Percentiles rank a stretch among this genome's conserved stretches.
Evolutionary conservation across 345 rosid genomes (phyloP).

Genomic region (Excoecaria agallocha): DNA sequence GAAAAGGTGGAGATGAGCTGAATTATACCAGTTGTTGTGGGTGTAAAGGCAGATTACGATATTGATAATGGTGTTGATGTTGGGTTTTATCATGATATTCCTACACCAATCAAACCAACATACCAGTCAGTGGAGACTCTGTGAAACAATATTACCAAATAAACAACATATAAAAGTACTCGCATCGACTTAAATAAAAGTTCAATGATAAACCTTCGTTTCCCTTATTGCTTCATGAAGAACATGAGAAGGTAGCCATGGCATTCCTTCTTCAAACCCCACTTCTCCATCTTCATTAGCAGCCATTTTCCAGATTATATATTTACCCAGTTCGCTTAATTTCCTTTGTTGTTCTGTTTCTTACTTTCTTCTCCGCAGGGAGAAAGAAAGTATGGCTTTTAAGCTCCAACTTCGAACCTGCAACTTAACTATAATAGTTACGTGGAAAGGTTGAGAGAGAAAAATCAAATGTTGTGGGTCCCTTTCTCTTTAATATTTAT

Average conservation of each 20-base stretch:
- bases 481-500: not conserved
- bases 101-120: constrained; percentile 7
- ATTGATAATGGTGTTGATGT: not conserved
- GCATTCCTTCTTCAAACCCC: constrained; percentile 46
- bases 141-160: too few species aligned
- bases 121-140: too few species aligned
- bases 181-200: too few species aligned
- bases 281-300: constrained; percentile 37
- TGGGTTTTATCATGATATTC: constrained; percentile 13
- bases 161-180: too few species aligned
- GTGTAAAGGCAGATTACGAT: constrained; percentile 22
- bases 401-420: constrained; percentile 73
- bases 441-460: constrained; percentile 13
- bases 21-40: constrained; percentile 25
- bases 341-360: constrained; percentile 11
- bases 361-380: not conserved
- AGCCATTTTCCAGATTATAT: constrained; percentile 14
- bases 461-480: constrained; percentile 3
- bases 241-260: constrained; percentile 52
- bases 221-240: constrained; percentile 44
- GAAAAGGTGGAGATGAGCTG: not conserved
- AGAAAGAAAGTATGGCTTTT: constrained; percentile 22
- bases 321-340: not conserved
- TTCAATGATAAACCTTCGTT: constrained; percentile 10
- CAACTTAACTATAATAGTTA: constrained; percentile 51